Base-by-base conservation (phyloP, 1,139 yeast genomes). In the Yamadazyma diddensiae region DNA sequence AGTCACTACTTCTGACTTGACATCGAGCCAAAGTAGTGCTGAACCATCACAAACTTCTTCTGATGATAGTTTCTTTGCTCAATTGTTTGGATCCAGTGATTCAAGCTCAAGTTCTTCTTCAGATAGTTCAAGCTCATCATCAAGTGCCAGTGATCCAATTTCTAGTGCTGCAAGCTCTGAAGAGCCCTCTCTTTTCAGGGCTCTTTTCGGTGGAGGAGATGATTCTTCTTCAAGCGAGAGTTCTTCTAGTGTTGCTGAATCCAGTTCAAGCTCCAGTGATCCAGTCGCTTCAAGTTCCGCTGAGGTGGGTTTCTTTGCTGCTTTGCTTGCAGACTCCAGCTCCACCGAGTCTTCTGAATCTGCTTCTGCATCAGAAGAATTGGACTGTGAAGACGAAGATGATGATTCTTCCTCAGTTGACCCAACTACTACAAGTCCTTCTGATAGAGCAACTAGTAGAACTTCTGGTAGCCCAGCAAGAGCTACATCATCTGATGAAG, bases 331-430 rank as follows among this genome's bases (percentile, higher is more conserved):
- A 14, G 31, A 35, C 11, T 25, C 31, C 17, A n/a, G 24, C 19
- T 21, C 30, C 5, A 25, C 26, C 26, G 35, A 24, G 28, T 14
- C 33, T 13, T 18, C 32, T 12, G 25, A 22, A 21, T 16, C 39
- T 8, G 38, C 24, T 32, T 38, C 26, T 21, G 30, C 31, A 22
- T 21, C 33, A 17, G 49, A 42, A 19, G 51, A 42, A 15, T 42
- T 35, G 13, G 46, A 40, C 9, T 36, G 35, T 28, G 38, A 31
- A n/a, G 42, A 36, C 9, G 37, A 34, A 19, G 32, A 34, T 10
- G 35, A 31, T 12, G 25, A 22, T 6, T 7, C 25, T 13, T 17
- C 27, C 10, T 15, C 23, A 6, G 22, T 22, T 15, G 28, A 21
- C 19, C 7, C 33, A 9, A 14, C 28, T 9, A 14, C 26, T 18